Evolutionary conservation across 345 rosid species (phyloP).

Genomic region (Eucalyptus viminalis): DNA sequence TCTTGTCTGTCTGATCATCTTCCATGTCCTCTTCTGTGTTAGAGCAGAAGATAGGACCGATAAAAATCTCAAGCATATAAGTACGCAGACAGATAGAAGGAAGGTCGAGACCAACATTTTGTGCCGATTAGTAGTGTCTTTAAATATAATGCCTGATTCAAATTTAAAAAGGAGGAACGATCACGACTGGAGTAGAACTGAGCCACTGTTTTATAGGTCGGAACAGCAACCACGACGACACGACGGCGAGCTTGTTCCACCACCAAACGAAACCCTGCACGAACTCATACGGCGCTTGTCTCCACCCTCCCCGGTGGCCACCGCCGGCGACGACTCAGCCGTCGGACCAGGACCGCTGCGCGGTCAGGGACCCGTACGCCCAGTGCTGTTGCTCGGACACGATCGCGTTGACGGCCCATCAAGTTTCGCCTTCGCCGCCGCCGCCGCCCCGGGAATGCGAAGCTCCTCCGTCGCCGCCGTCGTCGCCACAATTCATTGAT

Average conservation of each 20-base stretch:
- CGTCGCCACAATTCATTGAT: constrained; percentile 45
- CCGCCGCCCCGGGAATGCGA: neutral
- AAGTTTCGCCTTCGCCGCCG: neutral
- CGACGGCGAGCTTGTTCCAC: neutral
- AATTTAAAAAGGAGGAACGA: neutral
- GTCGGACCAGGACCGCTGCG: neutral
- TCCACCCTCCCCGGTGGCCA: neutral
- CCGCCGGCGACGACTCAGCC: neutral
- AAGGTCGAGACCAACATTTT: neutral
- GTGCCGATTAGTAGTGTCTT: neutral
- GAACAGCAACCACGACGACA: neutral
- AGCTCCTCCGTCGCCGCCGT: neutral
- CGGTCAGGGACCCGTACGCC: neutral
- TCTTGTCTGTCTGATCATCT: neutral
- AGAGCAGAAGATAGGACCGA: neutral
- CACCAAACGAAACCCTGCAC: neutral
- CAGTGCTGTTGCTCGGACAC: neutral
- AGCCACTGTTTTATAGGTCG: neutral
- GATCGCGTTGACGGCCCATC: neutral
- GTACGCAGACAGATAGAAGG: neutral
- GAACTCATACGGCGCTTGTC: neutral
- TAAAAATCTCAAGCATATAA: neutral
- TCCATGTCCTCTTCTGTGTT: neutral
- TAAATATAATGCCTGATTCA: neutral
- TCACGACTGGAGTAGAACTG: neutral